These are phyloP conservation scores for Aspergillus pseudoglaucus DNA, from an alignment of 2,329 filamentous ascomycete species.

Conservation along the genomic window DNA sequence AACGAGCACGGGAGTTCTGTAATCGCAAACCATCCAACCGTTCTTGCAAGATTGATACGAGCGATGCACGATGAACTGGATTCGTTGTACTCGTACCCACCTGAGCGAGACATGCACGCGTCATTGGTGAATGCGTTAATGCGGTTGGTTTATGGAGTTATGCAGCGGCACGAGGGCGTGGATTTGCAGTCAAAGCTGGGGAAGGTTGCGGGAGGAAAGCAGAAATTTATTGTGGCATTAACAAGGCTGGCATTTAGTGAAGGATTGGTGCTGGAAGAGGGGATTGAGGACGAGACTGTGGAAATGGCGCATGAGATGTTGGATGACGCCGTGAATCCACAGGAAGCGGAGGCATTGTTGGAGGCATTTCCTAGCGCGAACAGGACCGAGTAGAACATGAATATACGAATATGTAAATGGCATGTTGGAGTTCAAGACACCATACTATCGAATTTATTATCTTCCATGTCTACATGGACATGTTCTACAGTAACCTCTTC, in stretches of 20 bases:
- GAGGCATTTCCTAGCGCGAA: slow-evolving; percentile 39
- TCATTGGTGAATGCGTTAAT: slow-evolving; percentile 54
- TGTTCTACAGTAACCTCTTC: slow-evolving; percentile 19
- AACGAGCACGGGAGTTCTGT: slow-evolving; percentile 52
- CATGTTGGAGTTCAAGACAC: not conserved
- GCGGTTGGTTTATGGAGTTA: slow-evolving; percentile 55
- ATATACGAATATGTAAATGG: not conserved
- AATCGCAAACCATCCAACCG: slow-evolving; percentile 61
- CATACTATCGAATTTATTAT: too few relatives aligned
- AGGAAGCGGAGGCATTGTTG: slow-evolving; percentile 61
- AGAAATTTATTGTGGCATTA: slow-evolving; percentile 75
- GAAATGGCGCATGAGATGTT: slow-evolving; percentile 77
- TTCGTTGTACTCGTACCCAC: slow-evolving; percentile 48
- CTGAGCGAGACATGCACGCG: slow-evolving; percentile 42
- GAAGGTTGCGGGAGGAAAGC: slow-evolving; percentile 63
- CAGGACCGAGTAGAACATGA: slow-evolving; percentile 16
- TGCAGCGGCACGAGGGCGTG: slow-evolving; percentile 50
- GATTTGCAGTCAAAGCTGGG: slow-evolving; percentile 68
- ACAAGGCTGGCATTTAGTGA: slow-evolving; percentile 82
- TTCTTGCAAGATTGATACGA: slow-evolving; percentile 67
- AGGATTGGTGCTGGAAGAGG: slow-evolving; percentile 67
- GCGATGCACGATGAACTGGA: slow-evolving; percentile 68
- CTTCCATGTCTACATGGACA: not conserved
- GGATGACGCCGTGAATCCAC: slow-evolving; percentile 72
- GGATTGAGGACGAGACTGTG: slow-evolving; percentile 69